Percentiles rank a stretch among this genome's conserved stretches.
These are phyloP conservation scores for Plasmodium inui DNA, from an alignment of 169 alveolate genomes.

Conservation along the genomic window DNA sequence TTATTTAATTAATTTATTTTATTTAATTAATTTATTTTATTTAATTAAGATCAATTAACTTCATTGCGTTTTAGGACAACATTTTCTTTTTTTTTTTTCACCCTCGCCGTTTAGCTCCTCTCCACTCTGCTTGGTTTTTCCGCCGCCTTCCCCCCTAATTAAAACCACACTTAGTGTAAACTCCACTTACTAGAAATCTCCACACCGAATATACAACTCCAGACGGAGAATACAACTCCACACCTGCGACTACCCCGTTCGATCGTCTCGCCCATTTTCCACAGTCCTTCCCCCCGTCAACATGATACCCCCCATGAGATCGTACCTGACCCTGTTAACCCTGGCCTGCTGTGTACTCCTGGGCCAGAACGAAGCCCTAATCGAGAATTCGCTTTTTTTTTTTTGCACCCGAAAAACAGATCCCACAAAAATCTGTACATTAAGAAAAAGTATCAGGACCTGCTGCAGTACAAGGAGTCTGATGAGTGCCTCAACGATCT, in stretches of 20 bases:
- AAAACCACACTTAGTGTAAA: background rate
- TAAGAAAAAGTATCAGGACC: background rate
- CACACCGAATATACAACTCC: background rate
- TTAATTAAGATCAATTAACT: too few relatives aligned
- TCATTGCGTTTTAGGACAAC: background rate
- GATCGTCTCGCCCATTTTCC: background rate
- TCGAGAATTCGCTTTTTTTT: constrained; percentile 66
- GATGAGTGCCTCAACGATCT: constrained; percentile 25
- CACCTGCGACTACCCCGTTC: background rate
- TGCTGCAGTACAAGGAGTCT: constrained; percentile 22
- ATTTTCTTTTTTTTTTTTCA: background rate
- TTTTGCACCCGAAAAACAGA: constrained; percentile 61
- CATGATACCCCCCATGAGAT: constrained; percentile 3
- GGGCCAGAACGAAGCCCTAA: constrained; percentile 1
- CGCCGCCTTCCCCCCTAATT: background rate
- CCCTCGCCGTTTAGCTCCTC: background rate
- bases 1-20: too few relatives aligned
- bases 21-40: too few relatives aligned
- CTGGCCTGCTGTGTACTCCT: background rate
- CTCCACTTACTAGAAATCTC: background rate
- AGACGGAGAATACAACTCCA: background rate
- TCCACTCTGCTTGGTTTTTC: background rate
- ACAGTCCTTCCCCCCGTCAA: background rate
- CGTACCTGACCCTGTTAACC: background rate
- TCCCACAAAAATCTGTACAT: constrained; percentile 3